Evolutionary conservation across 1,139 yeast species (phyloP).

Genomic region (Candida sanyaensis): DNA sequence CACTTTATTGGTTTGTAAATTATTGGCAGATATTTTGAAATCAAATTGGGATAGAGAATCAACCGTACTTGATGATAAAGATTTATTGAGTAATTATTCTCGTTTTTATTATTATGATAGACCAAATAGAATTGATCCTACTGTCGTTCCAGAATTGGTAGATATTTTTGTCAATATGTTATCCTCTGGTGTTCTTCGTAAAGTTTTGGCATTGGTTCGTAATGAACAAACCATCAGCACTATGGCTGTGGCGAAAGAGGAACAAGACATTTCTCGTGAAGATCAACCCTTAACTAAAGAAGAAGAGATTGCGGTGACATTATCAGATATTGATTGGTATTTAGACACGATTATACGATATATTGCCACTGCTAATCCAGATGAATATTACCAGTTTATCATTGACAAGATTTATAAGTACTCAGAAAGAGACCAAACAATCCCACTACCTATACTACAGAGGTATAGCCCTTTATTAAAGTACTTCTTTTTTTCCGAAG

Average conservation of each 20-base stretch:
- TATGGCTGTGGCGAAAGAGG: constrained; percentile 11
- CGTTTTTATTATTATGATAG: constrained; percentile 24
- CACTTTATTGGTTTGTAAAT: constrained; percentile 33
- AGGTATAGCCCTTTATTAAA: constrained; percentile 53
- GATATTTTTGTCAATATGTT: constrained; percentile 23
- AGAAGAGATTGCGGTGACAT: constrained; percentile 7
- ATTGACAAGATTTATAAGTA: constrained; percentile 37
- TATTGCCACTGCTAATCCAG: constrained; percentile 58
- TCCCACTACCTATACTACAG: constrained; percentile 43
- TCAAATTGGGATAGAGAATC: constrained; percentile 29
- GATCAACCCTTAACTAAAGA: constrained; percentile 13
- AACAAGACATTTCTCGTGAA: constrained; percentile 10
- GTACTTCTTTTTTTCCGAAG: constrained; percentile 46
- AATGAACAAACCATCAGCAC: constrained; percentile 18
- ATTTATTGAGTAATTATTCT: constrained; percentile 23
- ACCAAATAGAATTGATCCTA: constrained; percentile 20
- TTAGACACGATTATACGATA: constrained; percentile 49
- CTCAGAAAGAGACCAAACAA: constrained; percentile 35
- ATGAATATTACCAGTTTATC: constrained; percentile 45
- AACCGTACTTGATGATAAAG: constrained; percentile 17
- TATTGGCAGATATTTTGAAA: constrained; percentile 32
- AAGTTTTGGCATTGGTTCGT: constrained; percentile 23
- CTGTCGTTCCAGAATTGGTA: constrained; percentile 18
- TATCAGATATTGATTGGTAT: constrained; percentile 42
- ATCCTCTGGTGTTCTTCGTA: constrained; percentile 24